Base-by-base conservation (phyloP, 2,329 filamentous ascomycete species). In the Talaromyces rugulosus region DNA sequence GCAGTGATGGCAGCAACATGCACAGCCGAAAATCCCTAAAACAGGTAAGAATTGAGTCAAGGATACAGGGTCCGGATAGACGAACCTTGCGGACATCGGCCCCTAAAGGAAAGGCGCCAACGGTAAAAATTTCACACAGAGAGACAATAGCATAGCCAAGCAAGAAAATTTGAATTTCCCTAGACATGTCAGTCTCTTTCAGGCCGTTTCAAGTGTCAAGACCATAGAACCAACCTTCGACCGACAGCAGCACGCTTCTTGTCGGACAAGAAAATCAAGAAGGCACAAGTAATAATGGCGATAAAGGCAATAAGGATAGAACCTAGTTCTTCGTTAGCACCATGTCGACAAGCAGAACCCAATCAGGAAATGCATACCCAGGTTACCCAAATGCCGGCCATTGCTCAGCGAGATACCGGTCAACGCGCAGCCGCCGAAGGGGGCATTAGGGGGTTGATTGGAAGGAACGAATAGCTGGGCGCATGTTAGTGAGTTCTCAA, bases 131-230 rank as follows among this genome's bases (percentile, higher is more conserved):
- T 76, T 98, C 95, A 78, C 93, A 97, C 70, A 99, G 90, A 70
- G 90, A 87, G 64, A 98, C 87, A 62, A 98, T 78, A 62, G 96
- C 89, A 75, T 92, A 99, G 57, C 90, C 89, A 50, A 91, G 65
- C 57, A 99, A 85, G 79, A 99, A 98, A 36, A 97, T 71, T 82
- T 99, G 95, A 86, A 99, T 98, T 78, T 99, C 95, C 76, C 95
- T 96, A 71, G n/a, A 58, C n/a, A 50, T 14, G 54, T 56, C 59
- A 61, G 47, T 40, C 12, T 40, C 6, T 11, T 18, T 5, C 5
- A 36, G 12, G 28, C 4, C 23, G 3, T 4, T 36, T 16, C 4
- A 50, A 33, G 12, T 16, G 23, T 33, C 9, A 27, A 40, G 18
- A 30, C 30, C n/a, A 18, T 53, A 16, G 3, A 31, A 59, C 83